Percentiles rank a stretch among this genome's conserved stretches.
Evolutionary conservation across 176 grass and related monocot genomes (phyloP).

Genomic region (Oryza glumipatula): DNA sequence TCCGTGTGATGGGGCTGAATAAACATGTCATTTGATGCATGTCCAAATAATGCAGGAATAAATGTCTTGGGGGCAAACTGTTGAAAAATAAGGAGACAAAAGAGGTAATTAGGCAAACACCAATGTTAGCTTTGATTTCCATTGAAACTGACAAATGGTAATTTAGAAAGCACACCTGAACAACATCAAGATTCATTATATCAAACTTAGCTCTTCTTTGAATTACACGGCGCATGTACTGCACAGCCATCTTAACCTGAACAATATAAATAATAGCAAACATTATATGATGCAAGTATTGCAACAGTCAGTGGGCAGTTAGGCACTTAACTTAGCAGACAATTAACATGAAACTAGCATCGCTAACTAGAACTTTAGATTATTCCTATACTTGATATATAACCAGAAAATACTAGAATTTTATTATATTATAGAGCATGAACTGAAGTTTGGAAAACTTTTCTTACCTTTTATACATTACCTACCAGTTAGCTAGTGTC

Average conservation of each 20-base stretch:
- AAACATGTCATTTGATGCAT: constrained; percentile 94
- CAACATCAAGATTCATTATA: constrained; percentile 94
- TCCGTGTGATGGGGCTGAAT: constrained; percentile 85
- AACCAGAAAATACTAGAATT: constrained; percentile 7
- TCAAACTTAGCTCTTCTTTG: constrained; percentile 99
- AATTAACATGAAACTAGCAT: background rate
- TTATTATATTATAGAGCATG: constrained; percentile 22
- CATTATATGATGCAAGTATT: constrained; percentile 18
- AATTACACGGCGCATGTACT: constrained; percentile 94
- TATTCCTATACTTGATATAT: background rate
- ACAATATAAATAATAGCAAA: constrained; percentile 13
- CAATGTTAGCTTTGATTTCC: background rate
- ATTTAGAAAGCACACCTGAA: constrained; percentile 69
- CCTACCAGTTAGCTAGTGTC: constrained; percentile 1
- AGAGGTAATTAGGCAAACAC: constrained; percentile 14
- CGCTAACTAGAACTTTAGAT: background rate
- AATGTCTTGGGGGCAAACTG: constrained; percentile 97
- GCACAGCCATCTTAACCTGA: constrained; percentile 93
- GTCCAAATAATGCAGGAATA: constrained; percentile 96
- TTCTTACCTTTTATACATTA: background rate
- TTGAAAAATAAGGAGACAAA: constrained; percentile 29
- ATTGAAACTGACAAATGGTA: background rate
- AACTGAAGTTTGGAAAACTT: background rate
- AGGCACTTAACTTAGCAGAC: background rate
- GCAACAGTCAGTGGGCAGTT: background rate